Percentiles rank a stretch among this genome's conserved stretches.
phyloP scores from a whole-genome alignment of 257 asterid genomes.

The Knoxia roxburghii region DNA sequence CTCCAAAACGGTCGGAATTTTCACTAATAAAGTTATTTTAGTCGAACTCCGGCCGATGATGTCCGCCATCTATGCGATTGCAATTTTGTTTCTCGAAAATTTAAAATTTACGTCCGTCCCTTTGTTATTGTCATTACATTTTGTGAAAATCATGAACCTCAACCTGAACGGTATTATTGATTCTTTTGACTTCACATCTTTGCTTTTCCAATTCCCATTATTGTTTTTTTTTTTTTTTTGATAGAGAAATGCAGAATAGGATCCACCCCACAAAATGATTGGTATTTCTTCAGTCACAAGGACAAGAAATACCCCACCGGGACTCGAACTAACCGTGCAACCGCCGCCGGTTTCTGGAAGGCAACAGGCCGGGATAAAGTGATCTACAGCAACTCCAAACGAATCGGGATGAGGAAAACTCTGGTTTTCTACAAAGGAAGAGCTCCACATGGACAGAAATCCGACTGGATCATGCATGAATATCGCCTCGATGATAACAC shows the following conservation, averaged over 20 bases:
- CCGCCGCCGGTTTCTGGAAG: constrained; percentile 93
- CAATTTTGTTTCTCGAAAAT: too few species aligned
- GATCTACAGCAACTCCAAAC: constrained; percentile 54
- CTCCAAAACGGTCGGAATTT: too few species aligned
- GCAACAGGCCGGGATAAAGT: constrained; percentile 89
- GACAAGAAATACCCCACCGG: constrained; percentile 90
- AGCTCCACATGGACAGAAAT: constrained; percentile 88
- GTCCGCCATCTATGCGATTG: too few species aligned
- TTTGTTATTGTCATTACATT: too few species aligned
- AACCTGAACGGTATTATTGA: too few species aligned
- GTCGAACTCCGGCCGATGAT: too few species aligned
- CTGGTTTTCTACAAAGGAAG: constrained; percentile 79
- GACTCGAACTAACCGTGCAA: constrained; percentile 81
- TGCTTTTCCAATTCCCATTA: too few species aligned
- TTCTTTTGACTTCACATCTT: background rate
- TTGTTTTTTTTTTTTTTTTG: background rate
- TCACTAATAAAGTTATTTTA: too few species aligned
- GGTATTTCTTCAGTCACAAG: constrained; percentile 94
- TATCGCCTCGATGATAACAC: constrained; percentile 62
- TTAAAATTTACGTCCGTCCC: too few species aligned
- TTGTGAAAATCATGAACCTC: too few species aligned
- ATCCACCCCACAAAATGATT: constrained; percentile 78
- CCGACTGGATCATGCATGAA: constrained; percentile 95
- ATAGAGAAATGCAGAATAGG: constrained; percentile 83
- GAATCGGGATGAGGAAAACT: constrained; percentile 87